Conservation (phyloP, 139 green algal genomes). For the Volvox reticuliferus region DNA sequence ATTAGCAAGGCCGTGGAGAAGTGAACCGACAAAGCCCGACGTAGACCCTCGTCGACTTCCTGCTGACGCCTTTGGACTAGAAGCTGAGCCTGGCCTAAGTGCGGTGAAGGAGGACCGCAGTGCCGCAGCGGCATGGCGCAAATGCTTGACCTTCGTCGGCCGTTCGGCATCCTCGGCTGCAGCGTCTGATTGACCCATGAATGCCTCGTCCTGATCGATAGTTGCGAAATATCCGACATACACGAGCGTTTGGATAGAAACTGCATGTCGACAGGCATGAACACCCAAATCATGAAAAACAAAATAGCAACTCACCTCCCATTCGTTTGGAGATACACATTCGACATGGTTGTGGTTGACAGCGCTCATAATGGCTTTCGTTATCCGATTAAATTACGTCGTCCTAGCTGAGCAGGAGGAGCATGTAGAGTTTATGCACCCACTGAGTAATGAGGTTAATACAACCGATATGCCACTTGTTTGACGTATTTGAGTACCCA, state of each 20-base stretch:
- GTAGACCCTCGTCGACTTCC: neutral
- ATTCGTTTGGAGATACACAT: neutral
- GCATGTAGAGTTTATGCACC: too few relatives aligned
- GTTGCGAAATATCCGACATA: too few relatives aligned
- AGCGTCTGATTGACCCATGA: neutral
- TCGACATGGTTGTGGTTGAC: neutral
- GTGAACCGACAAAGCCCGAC: neutral
- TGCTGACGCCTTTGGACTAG: neutral
- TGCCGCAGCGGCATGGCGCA: neutral
- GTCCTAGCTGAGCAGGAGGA: neutral
- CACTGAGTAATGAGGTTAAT: too few relatives aligned
- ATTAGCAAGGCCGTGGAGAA: constrained; percentile 7
- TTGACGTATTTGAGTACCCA: too few relatives aligned
- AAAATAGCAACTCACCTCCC: neutral
- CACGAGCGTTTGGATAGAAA: too few relatives aligned
- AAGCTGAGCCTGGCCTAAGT: neutral
- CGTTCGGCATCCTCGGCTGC: neutral
- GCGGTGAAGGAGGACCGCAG: neutral
- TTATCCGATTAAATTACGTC: neutral
- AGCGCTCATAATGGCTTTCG: neutral
- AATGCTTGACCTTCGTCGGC: neutral
- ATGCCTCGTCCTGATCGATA: neutral
- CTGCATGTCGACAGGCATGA: too few relatives aligned
- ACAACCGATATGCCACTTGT: too few relatives aligned
- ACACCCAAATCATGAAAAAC: too few relatives aligned